These are phyloP conservation scores for Saccharomyces cerevisiae DNA, from an alignment of 805 yeast genomes.

Conservation along the genomic window DNA sequence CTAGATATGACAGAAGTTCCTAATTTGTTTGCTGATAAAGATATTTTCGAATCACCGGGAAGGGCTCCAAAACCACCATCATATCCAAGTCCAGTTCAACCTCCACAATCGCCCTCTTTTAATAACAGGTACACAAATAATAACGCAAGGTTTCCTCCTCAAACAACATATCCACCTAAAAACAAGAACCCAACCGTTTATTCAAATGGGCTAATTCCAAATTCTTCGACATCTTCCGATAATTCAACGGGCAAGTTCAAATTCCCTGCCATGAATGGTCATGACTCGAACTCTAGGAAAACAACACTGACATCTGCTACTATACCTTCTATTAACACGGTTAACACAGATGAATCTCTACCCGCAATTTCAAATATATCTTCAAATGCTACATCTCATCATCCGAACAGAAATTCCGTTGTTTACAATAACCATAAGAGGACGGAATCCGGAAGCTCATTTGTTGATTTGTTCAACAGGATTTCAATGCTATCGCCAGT, in stretches of 20 bases:
- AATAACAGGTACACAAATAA: background rate
- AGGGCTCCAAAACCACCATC: constrained; percentile 64
- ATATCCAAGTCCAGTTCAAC: constrained; percentile 34
- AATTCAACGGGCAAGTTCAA: constrained; percentile 1
- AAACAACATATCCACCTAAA: background rate
- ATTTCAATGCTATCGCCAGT: constrained; percentile 23
- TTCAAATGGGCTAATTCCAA: background rate
- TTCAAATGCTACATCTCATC: background rate
- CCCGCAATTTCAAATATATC: background rate
- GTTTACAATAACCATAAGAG: constrained; percentile 22
- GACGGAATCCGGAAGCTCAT: constrained; percentile 28
- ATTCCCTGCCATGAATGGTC: constrained; percentile 1
- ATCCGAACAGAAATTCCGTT: constrained; percentile 10
- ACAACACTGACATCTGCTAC: background rate
- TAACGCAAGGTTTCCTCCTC: background rate
- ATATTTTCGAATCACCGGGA: constrained; percentile 52
- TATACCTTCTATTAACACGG: background rate
- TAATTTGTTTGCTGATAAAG: constrained; percentile 1
- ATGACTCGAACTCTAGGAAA: background rate
- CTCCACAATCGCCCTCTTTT: constrained; percentile 18
- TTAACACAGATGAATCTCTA: background rate
- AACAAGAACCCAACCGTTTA: constrained; percentile 4
- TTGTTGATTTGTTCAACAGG: constrained; percentile 29
- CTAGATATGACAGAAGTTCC: background rate
- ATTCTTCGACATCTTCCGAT: background rate